Evolutionary conservation across 1,139 yeast species (phyloP).

Genomic region (Taiozyma sp.): DNA sequence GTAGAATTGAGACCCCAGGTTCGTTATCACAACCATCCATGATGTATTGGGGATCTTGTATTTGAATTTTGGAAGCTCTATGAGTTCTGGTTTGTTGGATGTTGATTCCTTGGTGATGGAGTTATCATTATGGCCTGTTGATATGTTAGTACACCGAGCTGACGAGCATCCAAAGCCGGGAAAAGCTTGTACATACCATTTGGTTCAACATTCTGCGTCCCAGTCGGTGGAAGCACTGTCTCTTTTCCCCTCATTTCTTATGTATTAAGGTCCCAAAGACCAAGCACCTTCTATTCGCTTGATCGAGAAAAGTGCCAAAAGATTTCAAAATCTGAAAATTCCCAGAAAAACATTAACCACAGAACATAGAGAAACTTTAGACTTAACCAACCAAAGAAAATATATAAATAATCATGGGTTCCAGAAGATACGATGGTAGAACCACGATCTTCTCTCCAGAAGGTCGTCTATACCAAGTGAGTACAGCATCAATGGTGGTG

Average conservation of each 20-base stretch:
- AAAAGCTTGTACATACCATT: slow-evolving; percentile 14
- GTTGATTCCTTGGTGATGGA: slow-evolving; percentile 25
- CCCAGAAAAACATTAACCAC: background rate
- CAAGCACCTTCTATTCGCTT: background rate
- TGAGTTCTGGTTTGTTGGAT: slow-evolving; percentile 22
- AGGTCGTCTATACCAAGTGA: slow-evolving; percentile 86
- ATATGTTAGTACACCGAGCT: background rate
- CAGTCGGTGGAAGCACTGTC: slow-evolving; percentile 5
- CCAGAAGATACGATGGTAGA: slow-evolving; percentile 92
- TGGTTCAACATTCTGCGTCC: slow-evolving; percentile 29
- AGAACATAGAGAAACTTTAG: background rate
- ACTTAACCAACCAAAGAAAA: background rate
- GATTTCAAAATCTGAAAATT: background rate
- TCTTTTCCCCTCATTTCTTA: background rate
- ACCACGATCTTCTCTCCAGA: slow-evolving; percentile 98
- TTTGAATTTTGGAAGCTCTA: background rate
- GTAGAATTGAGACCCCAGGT: slow-evolving; percentile 41
- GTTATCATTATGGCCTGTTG: slow-evolving; percentile 24
- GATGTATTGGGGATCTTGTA: slow-evolving; percentile 18
- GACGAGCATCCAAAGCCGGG: background rate
- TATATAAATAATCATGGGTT: slow-evolving; percentile 23
- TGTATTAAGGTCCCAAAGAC: background rate
- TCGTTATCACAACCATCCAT: slow-evolving; percentile 40
- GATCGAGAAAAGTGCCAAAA: background rate
- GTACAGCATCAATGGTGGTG: slow-evolving; percentile 14